Conservation (phyloP, 2,329 filamentous ascomycete genomes). For the Helotiales sp. region DNA sequence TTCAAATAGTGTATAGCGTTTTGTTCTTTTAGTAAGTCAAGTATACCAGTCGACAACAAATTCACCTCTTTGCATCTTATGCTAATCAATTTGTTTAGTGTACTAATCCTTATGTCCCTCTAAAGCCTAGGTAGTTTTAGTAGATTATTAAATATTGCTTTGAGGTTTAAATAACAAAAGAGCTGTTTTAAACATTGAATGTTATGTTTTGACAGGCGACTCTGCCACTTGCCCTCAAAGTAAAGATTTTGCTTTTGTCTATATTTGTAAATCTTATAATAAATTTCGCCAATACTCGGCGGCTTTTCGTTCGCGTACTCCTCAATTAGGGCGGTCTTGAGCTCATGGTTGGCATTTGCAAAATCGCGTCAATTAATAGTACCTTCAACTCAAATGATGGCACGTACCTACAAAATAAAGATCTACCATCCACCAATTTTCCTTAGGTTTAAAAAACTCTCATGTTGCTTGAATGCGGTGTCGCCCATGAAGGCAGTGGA, state of each 20-base stretch:
- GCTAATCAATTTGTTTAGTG: background rate
- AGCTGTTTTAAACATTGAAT: background rate
- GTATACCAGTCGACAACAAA: background rate
- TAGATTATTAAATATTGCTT: background rate
- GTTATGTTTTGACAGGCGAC: background rate
- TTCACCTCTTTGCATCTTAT: background rate
- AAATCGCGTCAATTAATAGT: background rate
- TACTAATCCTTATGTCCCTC: background rate
- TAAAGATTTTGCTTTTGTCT: background rate
- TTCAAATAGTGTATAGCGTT: background rate
- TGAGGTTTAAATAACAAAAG: background rate
- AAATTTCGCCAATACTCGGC: background rate
- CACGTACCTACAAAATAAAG: slow-evolving; percentile 19
- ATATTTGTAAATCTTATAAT: slow-evolving; percentile 1
- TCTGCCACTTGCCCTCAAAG: background rate
- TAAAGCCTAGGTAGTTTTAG: background rate
- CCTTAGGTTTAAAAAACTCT: slow-evolving; percentile 15
- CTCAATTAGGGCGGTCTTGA: background rate
- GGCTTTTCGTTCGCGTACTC: too few relatives aligned
- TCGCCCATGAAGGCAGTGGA: slow-evolving; percentile 18
- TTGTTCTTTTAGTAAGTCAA: background rate
- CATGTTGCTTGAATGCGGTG: slow-evolving; percentile 15
- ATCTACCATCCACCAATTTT: slow-evolving; percentile 21
- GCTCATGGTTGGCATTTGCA: background rate
- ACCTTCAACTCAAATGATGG: background rate